A percentile compares a stretch with the other conserved stretches of the same genome.
These are phyloP conservation scores for Diplosphaera chodatii DNA, from an alignment of 139 green algal genomes.

Conservation along the genomic window DNA sequence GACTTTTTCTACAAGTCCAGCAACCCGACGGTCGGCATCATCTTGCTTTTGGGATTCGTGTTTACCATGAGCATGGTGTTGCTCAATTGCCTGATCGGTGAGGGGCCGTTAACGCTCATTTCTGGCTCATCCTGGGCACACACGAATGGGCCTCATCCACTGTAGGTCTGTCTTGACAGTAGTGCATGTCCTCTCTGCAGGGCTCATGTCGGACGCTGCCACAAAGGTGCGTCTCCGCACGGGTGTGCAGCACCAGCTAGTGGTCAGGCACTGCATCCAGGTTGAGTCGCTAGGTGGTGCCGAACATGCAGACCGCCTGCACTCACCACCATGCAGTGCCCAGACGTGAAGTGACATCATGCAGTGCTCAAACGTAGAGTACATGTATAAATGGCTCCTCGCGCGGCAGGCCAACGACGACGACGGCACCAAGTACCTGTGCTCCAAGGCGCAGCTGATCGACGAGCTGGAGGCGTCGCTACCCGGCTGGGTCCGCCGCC, in stretches of 20 bases:
- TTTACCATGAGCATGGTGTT: slow-evolving; percentile 31
- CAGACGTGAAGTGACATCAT: background rate
- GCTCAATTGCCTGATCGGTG: too few species aligned
- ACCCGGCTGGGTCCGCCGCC: slow-evolving; percentile 17
- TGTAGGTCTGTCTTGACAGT: too few species aligned
- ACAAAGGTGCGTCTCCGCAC: too few species aligned
- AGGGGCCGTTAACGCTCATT: too few species aligned
- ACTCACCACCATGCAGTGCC: too few species aligned
- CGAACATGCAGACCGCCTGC: too few species aligned
- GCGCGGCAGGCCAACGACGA: slow-evolving; percentile 22
- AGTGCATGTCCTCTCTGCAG: slow-evolving; percentile 19
- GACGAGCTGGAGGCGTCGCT: slow-evolving; percentile 49
- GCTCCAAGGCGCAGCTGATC: slow-evolving; percentile 32
- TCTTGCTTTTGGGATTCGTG: slow-evolving; percentile 16
- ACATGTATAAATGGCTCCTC: background rate
- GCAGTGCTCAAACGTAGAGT: background rate
- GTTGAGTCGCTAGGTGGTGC: too few species aligned
- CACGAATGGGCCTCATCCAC: too few species aligned
- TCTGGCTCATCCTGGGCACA: too few species aligned
- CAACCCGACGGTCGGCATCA: slow-evolving; percentile 4
- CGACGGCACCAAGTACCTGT: slow-evolving; percentile 20
- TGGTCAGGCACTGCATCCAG: too few species aligned
- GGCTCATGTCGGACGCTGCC: slow-evolving; percentile 34
- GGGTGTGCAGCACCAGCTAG: too few species aligned
- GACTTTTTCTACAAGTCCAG: slow-evolving; percentile 15